These are phyloP conservation scores for Thymus quinquecostatus DNA, from an alignment of 257 asterid genomes.

Conservation along the genomic window DNA sequence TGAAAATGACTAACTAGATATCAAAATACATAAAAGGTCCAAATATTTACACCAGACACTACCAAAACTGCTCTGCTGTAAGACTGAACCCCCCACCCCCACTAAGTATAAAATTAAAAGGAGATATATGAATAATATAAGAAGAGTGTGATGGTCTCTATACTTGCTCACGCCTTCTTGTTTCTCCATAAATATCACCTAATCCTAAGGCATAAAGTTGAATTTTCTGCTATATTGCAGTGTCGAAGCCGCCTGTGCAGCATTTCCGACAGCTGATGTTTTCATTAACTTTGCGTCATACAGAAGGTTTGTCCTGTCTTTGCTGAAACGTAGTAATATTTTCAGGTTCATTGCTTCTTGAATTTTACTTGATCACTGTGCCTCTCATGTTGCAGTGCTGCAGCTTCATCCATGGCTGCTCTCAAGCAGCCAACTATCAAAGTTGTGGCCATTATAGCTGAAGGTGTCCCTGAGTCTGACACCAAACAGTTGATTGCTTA, in stretches of 20 bases:
- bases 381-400: slow-evolving; percentile 73
- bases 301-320: slow-evolving; percentile 73
- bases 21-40: neutral
- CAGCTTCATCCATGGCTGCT: slow-evolving; percentile 96
- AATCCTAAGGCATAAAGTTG: slow-evolving; percentile 14
- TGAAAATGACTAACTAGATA: slow-evolving; percentile 11
- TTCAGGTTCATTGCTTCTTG: slow-evolving; percentile 31
- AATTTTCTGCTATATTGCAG: slow-evolving; percentile 47
- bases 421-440: slow-evolving; percentile 97
- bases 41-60: slow-evolving; percentile 11
- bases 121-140: slow-evolving; percentile 11
- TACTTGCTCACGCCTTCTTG: slow-evolving; percentile 3
- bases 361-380: slow-evolving; percentile 30
- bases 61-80: neutral
- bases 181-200: slow-evolving; percentile 2
- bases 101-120: neutral
- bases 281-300: slow-evolving; percentile 97
- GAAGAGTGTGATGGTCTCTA: neutral
- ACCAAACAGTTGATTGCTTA: slow-evolving; percentile 94
- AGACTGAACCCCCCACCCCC: neutral
- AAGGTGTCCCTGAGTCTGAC: slow-evolving; percentile 98
- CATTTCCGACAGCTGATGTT: slow-evolving; percentile 98
- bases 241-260: slow-evolving; percentile 91
- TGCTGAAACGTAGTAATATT: neutral
- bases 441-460: slow-evolving; percentile 97